Evolutionary conservation across 257 asterid species (phyloP).

Genomic region (Solanum paucissectum): DNA sequence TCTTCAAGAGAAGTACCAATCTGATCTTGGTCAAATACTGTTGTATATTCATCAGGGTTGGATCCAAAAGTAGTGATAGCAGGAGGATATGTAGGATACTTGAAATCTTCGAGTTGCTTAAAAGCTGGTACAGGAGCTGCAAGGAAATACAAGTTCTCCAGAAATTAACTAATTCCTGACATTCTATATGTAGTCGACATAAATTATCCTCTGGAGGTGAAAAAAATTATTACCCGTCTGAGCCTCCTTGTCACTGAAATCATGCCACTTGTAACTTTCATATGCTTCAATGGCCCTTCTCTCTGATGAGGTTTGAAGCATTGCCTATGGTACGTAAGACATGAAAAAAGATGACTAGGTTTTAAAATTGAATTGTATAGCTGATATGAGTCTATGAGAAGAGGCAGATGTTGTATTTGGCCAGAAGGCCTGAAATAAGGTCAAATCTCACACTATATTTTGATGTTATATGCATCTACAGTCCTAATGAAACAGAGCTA

Average conservation of each 20-base stretch:
- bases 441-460: neutral
- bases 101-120: slow-evolving; percentile 29
- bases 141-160: slow-evolving; percentile 11
- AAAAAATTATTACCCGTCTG: slow-evolving; percentile 33
- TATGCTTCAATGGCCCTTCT: slow-evolving; percentile 2
- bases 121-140: slow-evolving; percentile 33
- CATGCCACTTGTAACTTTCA: slow-evolving; percentile 11
- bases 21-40: slow-evolving; percentile 46
- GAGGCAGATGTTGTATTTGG: neutral
- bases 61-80: slow-evolving; percentile 17
- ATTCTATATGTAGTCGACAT: neutral
- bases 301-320: slow-evolving; percentile 3
- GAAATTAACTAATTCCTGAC: neutral
- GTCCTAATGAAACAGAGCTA: neutral
- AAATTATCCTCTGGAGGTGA: neutral
- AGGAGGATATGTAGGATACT: slow-evolving; percentile 29
- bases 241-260: slow-evolving; percentile 22
- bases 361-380: neutral
- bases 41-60: slow-evolving; percentile 23
- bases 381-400: neutral
- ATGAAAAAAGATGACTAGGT: neutral
- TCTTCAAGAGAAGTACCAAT: slow-evolving; percentile 37
- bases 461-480: neutral
- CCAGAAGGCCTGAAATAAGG: neutral
- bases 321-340: slow-evolving; percentile 14